Evolutionary conservation across 495 filamentous ascomycete species (phyloP), one percentile per base, ranked within the genome.

Genomic region (Penicillium malachiteum): DNA sequence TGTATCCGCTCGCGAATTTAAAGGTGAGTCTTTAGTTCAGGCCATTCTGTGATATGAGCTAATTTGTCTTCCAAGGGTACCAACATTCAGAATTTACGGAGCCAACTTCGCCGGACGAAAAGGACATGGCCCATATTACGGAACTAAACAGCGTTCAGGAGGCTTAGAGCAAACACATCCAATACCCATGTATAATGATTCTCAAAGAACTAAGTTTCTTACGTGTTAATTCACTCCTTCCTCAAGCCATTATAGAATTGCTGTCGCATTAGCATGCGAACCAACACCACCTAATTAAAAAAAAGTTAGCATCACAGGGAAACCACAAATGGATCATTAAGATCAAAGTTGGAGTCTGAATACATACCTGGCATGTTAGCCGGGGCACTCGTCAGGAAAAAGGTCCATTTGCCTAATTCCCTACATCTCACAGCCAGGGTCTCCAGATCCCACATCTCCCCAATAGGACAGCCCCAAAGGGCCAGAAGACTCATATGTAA

Each of bases 401-500:
- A 89, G 31, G 75, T 81, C 80, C 87, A 90, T 62, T 78, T 77
- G 13, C 80, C 79, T 47, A 71, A 48, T 65, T 77, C 70, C 43
- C 74, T 55, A 67, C 82, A 84, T 38, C 63, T 72, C 58, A 54
- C 46, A 11, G 76, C 72, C 48, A 85, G 49, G 12, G 51, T 65
- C 58, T 85, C 82, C 54, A 84, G 66, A 75, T 84, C 81, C 59
- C 81, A 74, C 78, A 85, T 83, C 69, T 85, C 82, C 7, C 82
- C 82, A 48, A 85, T 58, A 13, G 82, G 82, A 63, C 77, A 77
- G 0, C 80, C 88, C 78, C 87, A 90, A 56, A 85, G 66, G 35
- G 83, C 80, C 11, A 91, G 64, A 6, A 90, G 70, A 58, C 81
- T 84, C 59, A 84, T 77, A 62, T 89, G 87, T 16, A 90, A 71